Evolutionary conservation across 2,329 filamentous ascomycete species (phyloP).

Genomic region (Ophiostoma ulmi): DNA sequence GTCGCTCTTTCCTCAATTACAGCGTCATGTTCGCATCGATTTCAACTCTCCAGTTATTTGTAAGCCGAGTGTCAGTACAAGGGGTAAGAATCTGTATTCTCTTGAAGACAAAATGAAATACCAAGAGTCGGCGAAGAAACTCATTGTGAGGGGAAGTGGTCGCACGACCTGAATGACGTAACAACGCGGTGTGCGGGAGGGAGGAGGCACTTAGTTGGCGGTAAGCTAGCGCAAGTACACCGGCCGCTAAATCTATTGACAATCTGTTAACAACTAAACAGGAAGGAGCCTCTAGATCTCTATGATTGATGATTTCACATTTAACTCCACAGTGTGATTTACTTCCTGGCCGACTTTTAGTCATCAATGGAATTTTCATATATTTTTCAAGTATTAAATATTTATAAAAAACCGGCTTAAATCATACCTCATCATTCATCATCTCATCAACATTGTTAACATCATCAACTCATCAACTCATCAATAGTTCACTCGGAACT

Average conservation of each 20-base stretch:
- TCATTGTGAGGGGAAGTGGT: slow-evolving; percentile 1
- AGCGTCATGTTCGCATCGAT: background rate
- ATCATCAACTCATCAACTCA: background rate
- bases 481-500: background rate
- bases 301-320: too few relatives aligned
- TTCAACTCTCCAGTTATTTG: background rate
- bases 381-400: too few relatives aligned
- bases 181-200: background rate
- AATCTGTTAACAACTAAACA: background rate
- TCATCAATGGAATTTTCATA: background rate
- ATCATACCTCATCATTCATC: too few relatives aligned
- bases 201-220: background rate
- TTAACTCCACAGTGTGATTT: background rate
- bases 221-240: background rate
- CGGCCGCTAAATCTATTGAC: background rate
- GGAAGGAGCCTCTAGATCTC: background rate
- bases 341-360: background rate
- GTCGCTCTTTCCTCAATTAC: background rate
- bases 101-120: background rate
- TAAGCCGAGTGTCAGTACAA: background rate
- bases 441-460: background rate
- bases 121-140: background rate
- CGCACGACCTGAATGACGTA: slow-evolving; percentile 9
- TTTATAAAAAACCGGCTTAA: too few relatives aligned
- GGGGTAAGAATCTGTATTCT: background rate